Conservation (phyloP, 2,329 filamentous ascomycete species). For the Beauveria australis region DNA sequence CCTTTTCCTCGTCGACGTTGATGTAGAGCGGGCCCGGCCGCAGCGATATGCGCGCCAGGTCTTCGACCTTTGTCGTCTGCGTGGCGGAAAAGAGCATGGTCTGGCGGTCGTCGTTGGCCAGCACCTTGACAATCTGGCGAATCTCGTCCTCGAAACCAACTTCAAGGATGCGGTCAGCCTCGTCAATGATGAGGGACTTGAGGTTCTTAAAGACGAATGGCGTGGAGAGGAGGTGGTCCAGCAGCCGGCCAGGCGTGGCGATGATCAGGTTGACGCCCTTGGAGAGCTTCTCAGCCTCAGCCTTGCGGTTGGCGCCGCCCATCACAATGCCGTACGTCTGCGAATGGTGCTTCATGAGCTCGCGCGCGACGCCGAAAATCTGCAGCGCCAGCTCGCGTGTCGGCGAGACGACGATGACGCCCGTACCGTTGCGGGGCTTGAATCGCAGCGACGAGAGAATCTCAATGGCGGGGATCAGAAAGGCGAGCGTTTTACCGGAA, state of each 20-base stretch:
- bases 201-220: slow-evolving; percentile 89
- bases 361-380: slow-evolving; percentile 89
- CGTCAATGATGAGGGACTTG: slow-evolving; percentile 87
- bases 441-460: slow-evolving; percentile 85
- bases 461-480: slow-evolving; percentile 89
- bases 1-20: slow-evolving; percentile 86
- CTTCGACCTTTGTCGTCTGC: slow-evolving; percentile 94
- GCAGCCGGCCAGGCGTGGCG: slow-evolving; percentile 82
- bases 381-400: slow-evolving; percentile 91
- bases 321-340: slow-evolving; percentile 94
- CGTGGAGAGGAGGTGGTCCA: slow-evolving; percentile 92
- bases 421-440: slow-evolving; percentile 90
- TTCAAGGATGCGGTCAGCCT: slow-evolving; percentile 93
- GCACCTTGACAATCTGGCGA: slow-evolving; percentile 89
- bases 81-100: slow-evolving; percentile 99
- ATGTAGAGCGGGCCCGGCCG: slow-evolving; percentile 89
- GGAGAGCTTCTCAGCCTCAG: slow-evolving; percentile 85
- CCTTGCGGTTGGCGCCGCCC: slow-evolving; percentile 81
- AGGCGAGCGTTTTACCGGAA: slow-evolving; percentile 90
- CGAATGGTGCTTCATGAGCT: slow-evolving; percentile 89
- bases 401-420: slow-evolving; percentile 85
- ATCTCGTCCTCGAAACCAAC: slow-evolving; percentile 99
- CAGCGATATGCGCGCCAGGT: slow-evolving; percentile 88
- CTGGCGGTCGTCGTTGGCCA: slow-evolving; percentile 79
- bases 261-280: slow-evolving; percentile 95